A percentile compares a stretch with the other conserved stretches of the same genome.
phyloP scores from a whole-genome alignment of 192 early-diverging fungal genomes.

The Dimargaris cristalligena region DNA sequence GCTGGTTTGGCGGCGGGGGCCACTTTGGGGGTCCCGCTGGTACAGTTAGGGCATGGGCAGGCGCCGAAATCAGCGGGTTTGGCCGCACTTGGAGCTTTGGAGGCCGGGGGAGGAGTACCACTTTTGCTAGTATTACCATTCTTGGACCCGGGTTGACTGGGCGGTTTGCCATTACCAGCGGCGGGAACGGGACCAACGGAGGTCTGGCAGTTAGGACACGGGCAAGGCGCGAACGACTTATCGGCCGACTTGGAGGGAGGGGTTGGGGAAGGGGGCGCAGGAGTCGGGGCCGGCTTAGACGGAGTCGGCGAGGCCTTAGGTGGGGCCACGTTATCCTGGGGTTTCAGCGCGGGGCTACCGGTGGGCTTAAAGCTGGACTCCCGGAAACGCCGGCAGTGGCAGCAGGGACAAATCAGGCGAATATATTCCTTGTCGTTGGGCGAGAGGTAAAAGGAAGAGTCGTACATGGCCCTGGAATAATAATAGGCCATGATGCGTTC shows the following conservation, averaged over 20 bases:
- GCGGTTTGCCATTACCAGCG: neutral
- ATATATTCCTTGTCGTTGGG: neutral
- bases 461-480: conserved; percentile 4
- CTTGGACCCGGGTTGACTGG: neutral
- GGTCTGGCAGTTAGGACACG: neutral
- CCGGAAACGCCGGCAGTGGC: conserved; percentile 1
- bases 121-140: too few relatives aligned
- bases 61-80: neutral
- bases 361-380: neutral
- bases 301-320: too few relatives aligned
- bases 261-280: neutral
- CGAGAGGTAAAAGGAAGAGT: neutral
- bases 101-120: neutral
- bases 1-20: neutral
- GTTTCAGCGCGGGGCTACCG: conserved; percentile 3
- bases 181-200: neutral
- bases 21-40: neutral
- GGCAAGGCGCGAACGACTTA: neutral
- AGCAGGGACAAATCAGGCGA: conserved; percentile 7
- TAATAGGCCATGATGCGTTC: conserved; percentile 9
- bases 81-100: neutral
- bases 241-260: neutral
- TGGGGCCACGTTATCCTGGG: neutral
- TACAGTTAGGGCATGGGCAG: conserved; percentile 3
- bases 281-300: neutral